Base-by-base conservation (phyloP, 1,284 basidiomycete species). In the Puccinia polysora region DNA sequence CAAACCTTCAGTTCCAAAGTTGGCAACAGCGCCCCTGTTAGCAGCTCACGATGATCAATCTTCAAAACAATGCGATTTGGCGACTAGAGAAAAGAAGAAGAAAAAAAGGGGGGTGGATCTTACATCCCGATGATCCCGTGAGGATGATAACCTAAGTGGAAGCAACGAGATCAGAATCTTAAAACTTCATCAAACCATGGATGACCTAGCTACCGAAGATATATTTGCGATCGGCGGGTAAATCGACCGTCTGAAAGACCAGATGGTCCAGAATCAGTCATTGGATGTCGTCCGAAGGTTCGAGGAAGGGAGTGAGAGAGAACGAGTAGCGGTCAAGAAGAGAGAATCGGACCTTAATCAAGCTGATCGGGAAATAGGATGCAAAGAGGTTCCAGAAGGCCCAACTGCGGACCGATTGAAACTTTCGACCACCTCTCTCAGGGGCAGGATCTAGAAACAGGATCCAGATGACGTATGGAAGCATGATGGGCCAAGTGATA, bases 161-260 rank as follows among this genome's bases (percentile, higher is more conserved):
- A 55, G 38, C 32, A 40, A 53, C 8, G 0, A 18, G 8, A 34
- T 64, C 34, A 67, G 25, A 10, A 52, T 52, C 8, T 55, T n/a
- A 32, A 2, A 4, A 25, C 18, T 23, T 8, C 20, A 69, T 20
- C 28, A 53, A 40, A n/a, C n/a, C n/a, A 62, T 40, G 30, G 15
- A 18, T 6, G 36, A n/a, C 45, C 25, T 6, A 5, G 30, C 59
- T 72, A 53, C 80, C 96, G 81, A 99, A 98, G 25, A 98, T 85
- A 81, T 98, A 98, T 32, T 90, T 88, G 74, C 91, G 83, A 80
- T 96, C 90, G 14, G 92, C 82, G 1, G 94, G 91, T 43, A 99
- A 84, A 75, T 97, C 91, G 50, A 76, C 80, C 0, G 78, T 81
- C 78, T 74, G 86, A 4, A 23, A 23, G 34, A n/a, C 3, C 56